Evolutionary conservation across 2,329 filamentous ascomycete species (phyloP), one percentile per base, ranked within the genome.

Genomic region (Nothomitra cinnamomea): DNA sequence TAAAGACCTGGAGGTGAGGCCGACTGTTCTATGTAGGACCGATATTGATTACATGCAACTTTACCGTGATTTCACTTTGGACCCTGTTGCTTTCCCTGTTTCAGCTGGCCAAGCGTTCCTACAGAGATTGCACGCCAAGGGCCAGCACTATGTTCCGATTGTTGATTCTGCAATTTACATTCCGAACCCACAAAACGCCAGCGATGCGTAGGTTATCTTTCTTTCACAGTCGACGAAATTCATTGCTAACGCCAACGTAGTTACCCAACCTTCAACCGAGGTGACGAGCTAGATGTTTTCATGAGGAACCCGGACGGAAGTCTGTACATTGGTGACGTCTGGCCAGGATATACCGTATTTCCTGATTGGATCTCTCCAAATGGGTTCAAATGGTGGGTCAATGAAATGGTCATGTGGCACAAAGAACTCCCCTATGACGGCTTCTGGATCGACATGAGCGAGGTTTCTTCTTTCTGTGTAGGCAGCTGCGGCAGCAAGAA

Each of bases 401-500:
- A 77, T 38, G 71, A 75, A 58, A 70, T 80, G 61, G 62, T 65
- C 7, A 63, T 61, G 2, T 79, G 72, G 66, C 66, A 77, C 61
- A 67, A 74, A 41, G 72, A 78, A 25, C 60, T 79, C 13, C 66
- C 70, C 0, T 78, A 72, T 59, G 73, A 76, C 54, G 73, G 71
- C 13, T 65, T 71, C 56, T 80, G 77, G 78, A 74, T 80, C 54
- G 78, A 81, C 55, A 80, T 81, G 77, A 73, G 65, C 47, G 78
- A 81, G 59, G 76, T 76, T 2, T 74, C 74, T 6, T 79, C 76
- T 0, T 80, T 82, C 68, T 88, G 84, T 58, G 72, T 82, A 7
- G 84, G 85, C 2, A 83, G 78, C 58, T 88, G 85, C 60, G 85
- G 85, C 21, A 78, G 74, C 22, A 71, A 71, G 1, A 81, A 83